Base-by-base conservation (phyloP, 1,139 yeast species). In the Candida tetrigidarum region DNA sequence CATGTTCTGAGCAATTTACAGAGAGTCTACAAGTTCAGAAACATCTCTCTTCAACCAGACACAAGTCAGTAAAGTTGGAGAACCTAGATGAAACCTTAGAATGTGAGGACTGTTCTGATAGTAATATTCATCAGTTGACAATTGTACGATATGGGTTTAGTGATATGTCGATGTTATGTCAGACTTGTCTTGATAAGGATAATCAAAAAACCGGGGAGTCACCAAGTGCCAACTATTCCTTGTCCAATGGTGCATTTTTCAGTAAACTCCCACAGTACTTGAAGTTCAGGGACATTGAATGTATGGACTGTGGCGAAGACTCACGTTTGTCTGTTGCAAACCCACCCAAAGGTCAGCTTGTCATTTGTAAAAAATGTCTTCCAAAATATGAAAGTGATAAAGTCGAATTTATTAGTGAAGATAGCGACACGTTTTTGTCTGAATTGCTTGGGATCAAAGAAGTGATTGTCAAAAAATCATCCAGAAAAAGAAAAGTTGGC, bases 71-170 rank as follows among this genome's bases (percentile, higher is more conserved):
- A 6, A 52, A 49, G 41, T 66, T 66, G 48, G 60, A 59, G 6
- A 46, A 55, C 0, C 51, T 64, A 3, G 70, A 65, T 25, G 83
- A 80, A 52, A 58, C 63, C 9, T 57, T 83, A 9, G 72, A 69
- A 50, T 83, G 88, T 60, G 85, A 81, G 56, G 78, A 75, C 38
- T 82, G 88, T 60, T 70, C 69, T 16, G 80, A 80, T 54, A 56
- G 69, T 39, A 82, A 81, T 55, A 71, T 83, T 38, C 85, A 81
- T 56, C 79, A 76, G 53, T 62, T 82, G 42, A 69, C 67, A 41
- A 67, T 83, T 35, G 63, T 77, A 7, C 60, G 86, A 39, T 79
- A 71, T 57, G 86, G 84, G 1, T 78, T 83, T 18, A 70, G 76
- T 16, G 84, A 79, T 52, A 75, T 82, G 75, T 61, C 74, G 0